Evolutionary conservation across 1,284 basidiomycete species (phyloP), one percentile per base, ranked within the genome.

Genomic region (Agaricales sp.): DNA sequence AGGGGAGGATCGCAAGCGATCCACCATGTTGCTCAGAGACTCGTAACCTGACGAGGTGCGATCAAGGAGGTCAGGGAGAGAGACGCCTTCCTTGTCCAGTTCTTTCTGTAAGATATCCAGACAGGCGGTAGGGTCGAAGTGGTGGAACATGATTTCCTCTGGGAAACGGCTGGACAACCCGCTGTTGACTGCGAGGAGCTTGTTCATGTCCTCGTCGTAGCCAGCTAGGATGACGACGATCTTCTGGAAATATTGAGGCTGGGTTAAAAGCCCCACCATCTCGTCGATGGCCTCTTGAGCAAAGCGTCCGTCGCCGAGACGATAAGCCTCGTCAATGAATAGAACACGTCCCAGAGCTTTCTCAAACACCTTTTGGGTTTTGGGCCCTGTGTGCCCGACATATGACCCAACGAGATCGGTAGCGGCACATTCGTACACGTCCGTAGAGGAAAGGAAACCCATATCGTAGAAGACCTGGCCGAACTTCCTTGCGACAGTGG

Each of bases 401-500:
- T 45, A 45, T 21, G 4, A 4, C 18, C 44, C 44, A 11, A 45
- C 44, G 6, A 45, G 20, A 24, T 85, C 81, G 1, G 78, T 74
- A 0, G 77, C 80, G 0, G 81, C 81, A 57, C 80, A 80, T 57
- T 84, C 81, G 2, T 74, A 53, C 37, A 80, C 76, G 35, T 80
- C 72, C 1, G 60, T 50, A 1, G 73, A 72, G 2, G 74, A 69
- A 1, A 80, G 59, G 53, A 82, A 69, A 0, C 78, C 80, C 79
- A 83, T 82, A 54, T 83, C 77, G 50, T 72, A 81, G 57, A 75
- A 83, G 8, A 84, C 77, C 50, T 79, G 66, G 0, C 74, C 74
- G 60, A 77, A 71, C 54, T 76, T 76, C 3, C 73, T 63, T 4
- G 73, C 73, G 20, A 68, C 61, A 1, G 71, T 74, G 0, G 72